phyloP scores from a whole-genome alignment of 2,329 filamentous ascomycete species.

The Davidsoniella eucalypti region DNA sequence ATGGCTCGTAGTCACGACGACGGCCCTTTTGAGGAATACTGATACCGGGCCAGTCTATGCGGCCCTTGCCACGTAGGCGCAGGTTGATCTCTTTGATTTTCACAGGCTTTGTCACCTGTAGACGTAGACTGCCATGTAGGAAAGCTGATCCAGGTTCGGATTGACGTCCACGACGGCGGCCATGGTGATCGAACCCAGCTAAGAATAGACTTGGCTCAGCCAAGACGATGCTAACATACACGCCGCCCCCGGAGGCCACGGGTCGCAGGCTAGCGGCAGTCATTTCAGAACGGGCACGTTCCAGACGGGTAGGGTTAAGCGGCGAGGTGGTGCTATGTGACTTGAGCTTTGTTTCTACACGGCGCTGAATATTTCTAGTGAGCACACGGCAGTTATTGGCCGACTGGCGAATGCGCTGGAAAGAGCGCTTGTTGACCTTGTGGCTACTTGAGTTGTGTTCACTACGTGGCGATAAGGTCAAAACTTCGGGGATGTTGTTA shows the following conservation, averaged over 20 bases:
- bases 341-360: too few species aligned
- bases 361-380: too few species aligned
- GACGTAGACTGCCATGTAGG: slow-evolving; percentile 64
- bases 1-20: slow-evolving; percentile 64
- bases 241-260: slow-evolving; percentile 60
- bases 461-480: too few species aligned
- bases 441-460: too few species aligned
- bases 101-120: slow-evolving; percentile 72
- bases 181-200: slow-evolving; percentile 60
- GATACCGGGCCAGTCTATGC: slow-evolving; percentile 92
- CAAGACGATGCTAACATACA: slow-evolving; percentile 56
- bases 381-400: too few species aligned
- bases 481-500: too few species aligned
- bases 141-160: slow-evolving; percentile 60
- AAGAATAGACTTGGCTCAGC: slow-evolving; percentile 70
- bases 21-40: slow-evolving; percentile 79
- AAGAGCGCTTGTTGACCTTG: too few species aligned
- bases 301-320: background rate
- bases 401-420: too few species aligned
- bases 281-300: slow-evolving; percentile 1
- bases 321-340: background rate
- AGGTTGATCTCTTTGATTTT: slow-evolving; percentile 88
- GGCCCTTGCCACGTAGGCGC: slow-evolving; percentile 68
- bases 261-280: slow-evolving; percentile 41
- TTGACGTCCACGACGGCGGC: slow-evolving; percentile 28